These are phyloP conservation scores for Neocucurbitaria cava DNA, from an alignment of 2,329 filamentous ascomycete genomes.

Conservation along the genomic window DNA sequence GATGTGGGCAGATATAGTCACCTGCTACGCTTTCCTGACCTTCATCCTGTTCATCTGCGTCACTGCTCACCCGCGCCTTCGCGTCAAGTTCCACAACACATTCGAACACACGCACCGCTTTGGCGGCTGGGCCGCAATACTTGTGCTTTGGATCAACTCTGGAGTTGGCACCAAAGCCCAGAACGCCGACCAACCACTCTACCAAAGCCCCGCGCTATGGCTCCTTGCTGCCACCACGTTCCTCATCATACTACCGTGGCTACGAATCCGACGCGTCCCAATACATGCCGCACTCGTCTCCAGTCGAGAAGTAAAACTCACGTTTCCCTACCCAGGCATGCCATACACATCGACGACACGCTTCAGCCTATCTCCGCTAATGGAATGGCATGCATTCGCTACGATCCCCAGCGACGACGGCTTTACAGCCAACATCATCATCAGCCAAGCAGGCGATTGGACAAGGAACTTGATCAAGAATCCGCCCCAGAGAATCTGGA, in stretches of 20 bases:
- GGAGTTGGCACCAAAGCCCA: constrained; percentile 16
- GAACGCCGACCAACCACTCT: constrained; percentile 2
- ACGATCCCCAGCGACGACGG: constrained; percentile 33
- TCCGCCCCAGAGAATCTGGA: constrained; percentile 21
- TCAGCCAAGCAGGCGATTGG: constrained; percentile 48
- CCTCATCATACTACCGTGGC: constrained; percentile 75
- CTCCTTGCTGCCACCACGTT: constrained; percentile 69
- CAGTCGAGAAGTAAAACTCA: constrained; percentile 72
- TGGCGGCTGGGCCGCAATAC: constrained; percentile 39
- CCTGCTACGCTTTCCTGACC: constrained; percentile 19
- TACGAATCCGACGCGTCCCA: constrained; percentile 70
- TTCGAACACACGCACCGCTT: constrained; percentile 48
- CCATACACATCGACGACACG: constrained; percentile 31
- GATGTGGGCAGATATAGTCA: constrained; percentile 26
- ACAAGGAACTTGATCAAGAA: constrained; percentile 23
- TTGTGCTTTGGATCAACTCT: constrained; percentile 35
- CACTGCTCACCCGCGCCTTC: constrained; percentile 32
- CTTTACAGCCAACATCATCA: constrained; percentile 27
- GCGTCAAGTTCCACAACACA: constrained; percentile 37
- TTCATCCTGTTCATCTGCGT: constrained; percentile 33
- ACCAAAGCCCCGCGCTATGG: constrained; percentile 61
- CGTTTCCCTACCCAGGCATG: constrained; percentile 47
- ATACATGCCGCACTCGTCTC: constrained; percentile 73
- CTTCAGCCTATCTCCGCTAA: constrained; percentile 25
- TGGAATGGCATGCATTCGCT: constrained; percentile 49